A percentile compares a stretch with the other conserved stretches of the same genome.
Conservation (phyloP, 306 rosid genomes). For the Vicia faba region DNA sequence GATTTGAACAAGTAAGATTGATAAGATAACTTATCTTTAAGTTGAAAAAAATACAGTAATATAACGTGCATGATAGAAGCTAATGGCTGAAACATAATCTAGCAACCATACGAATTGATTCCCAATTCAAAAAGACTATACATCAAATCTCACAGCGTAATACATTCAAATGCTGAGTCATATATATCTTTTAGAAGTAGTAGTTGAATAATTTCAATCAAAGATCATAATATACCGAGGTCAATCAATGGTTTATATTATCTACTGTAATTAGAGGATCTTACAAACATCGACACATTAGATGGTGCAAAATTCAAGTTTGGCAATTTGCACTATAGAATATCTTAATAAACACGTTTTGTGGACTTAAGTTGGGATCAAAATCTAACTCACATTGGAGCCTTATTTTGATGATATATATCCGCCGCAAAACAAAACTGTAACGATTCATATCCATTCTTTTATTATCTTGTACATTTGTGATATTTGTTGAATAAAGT, state of each 20-base stretch:
- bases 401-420: too few relatives aligned
- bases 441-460: too few relatives aligned
- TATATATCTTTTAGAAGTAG: too few relatives aligned
- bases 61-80: too few relatives aligned
- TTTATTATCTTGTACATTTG: too few relatives aligned
- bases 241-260: neutral
- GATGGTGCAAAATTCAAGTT: neutral
- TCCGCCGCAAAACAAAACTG: too few relatives aligned
- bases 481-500: too few relatives aligned
- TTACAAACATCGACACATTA: neutral
- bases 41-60: too few relatives aligned
- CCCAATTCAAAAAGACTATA: too few relatives aligned
- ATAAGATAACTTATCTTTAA: too few relatives aligned
- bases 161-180: neutral
- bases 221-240: neutral
- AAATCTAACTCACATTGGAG: neutral
- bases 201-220: neutral
- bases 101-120: neutral
- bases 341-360: neutral
- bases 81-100: neutral
- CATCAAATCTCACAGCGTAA: neutral
- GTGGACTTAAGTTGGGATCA: neutral
- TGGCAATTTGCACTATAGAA: neutral
- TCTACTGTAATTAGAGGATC: neutral
- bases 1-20: too few relatives aligned